A percentile compares a stretch with the other conserved stretches of the same genome.
phyloP scores from a whole-genome alignment of 148 eudicot genomes.

The Bassia scoparia region DNA sequence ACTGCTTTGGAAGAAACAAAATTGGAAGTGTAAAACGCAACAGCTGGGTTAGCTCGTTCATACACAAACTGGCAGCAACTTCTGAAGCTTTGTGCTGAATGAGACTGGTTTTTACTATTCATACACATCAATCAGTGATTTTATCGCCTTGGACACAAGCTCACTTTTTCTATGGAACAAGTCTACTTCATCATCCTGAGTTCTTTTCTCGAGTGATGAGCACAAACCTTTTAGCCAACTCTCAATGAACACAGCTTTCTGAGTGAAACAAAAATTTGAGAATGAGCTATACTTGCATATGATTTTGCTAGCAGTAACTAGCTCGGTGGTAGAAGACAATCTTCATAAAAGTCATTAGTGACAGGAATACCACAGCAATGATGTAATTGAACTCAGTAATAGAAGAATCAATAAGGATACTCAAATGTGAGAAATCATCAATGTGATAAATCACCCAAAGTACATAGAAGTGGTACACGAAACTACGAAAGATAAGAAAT shows the following conservation, averaged over 20 bases:
- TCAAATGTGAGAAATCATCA: too few relatives aligned
- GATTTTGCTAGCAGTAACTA: neutral
- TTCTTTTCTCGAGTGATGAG: constrained; percentile 43
- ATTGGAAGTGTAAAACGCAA: neutral
- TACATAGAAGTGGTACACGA: neutral
- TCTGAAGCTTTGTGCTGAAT: constrained; percentile 29
- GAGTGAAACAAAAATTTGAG: constrained; percentile 19
- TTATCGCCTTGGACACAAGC: constrained; percentile 48
- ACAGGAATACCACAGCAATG: neutral
- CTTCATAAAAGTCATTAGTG: neutral
- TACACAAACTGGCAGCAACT: constrained; percentile 20
- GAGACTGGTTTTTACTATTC: constrained; percentile 46
- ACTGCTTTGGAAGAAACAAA: neutral
- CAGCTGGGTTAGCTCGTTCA: neutral
- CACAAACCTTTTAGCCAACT: constrained; percentile 58
- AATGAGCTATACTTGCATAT: neutral
- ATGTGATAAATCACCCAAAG: too few relatives aligned
- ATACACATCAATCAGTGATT: constrained; percentile 53
- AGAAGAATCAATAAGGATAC: neutral
- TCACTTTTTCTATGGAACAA: constrained; percentile 43
- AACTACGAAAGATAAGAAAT: neutral
- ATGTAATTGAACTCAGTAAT: neutral
- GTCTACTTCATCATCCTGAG: constrained; percentile 33
- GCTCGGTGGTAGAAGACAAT: neutral
- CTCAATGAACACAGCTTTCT: constrained; percentile 83